phyloP scores from a whole-genome alignment of 2,329 filamentous ascomycete species.

The Fusarium papillatum region DNA sequence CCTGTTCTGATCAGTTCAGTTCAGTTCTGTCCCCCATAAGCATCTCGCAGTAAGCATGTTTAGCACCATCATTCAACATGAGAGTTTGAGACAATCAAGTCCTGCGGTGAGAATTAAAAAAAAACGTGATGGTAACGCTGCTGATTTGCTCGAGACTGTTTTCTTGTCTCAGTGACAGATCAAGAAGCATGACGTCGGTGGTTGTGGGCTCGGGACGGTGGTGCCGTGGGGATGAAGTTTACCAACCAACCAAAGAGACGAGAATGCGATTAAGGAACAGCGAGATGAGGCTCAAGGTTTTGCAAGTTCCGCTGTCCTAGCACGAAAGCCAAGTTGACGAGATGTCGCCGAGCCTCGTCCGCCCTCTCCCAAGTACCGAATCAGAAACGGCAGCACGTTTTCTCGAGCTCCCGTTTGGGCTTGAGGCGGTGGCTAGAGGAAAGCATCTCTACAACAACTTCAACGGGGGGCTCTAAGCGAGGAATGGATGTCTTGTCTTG shows the following conservation, averaged over 20 bases:
- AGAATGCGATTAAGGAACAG: conserved; percentile 18
- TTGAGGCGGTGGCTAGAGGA: conserved; percentile 3
- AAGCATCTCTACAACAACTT: not conserved
- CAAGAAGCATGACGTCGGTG: conserved; percentile 36
- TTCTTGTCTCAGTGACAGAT: conserved; percentile 12
- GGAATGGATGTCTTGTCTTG: not conserved
- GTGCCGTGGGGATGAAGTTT: conserved; percentile 13
- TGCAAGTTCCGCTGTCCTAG: not conserved
- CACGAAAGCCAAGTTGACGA: not conserved
- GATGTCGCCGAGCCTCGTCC: conserved; percentile 9
- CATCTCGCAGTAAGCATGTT: conserved; percentile 3
- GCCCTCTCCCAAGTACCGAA: not conserved
- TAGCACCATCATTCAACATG: conserved; percentile 16
- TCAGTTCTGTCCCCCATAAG: not conserved
- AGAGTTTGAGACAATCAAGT: conserved; percentile 24
- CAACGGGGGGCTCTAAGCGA: conserved; percentile 9
- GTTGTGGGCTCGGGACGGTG: conserved; percentile 17
- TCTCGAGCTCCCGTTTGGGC: not conserved
- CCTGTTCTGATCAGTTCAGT: not conserved
- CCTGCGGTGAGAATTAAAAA: conserved; percentile 21
- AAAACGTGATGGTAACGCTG: conserved; percentile 6
- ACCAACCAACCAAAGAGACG: not conserved
- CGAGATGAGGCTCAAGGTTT: not conserved
- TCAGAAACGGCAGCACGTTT: not conserved
- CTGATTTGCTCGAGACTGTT: not conserved